A percentile compares a stretch with the other conserved stretches of the same genome.
Evolutionary conservation across 441 rosid genomes (phyloP).

Genomic region (Brassica balearica): DNA sequence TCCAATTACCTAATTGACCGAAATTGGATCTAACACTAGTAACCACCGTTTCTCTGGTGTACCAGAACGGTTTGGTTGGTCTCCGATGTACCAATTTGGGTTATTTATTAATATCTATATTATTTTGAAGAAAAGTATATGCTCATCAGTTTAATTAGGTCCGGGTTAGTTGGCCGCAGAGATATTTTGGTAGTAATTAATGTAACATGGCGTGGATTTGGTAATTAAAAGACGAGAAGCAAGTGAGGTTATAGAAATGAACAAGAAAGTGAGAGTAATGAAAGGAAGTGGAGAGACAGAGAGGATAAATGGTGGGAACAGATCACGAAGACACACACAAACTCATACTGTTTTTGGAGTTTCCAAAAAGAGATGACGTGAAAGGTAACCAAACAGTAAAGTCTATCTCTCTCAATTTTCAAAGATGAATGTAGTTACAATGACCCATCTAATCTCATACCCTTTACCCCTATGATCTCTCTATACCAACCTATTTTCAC

Average conservation of each 20-base stretch:
- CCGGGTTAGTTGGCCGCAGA: neutral
- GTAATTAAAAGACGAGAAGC: slow-evolving; percentile 17
- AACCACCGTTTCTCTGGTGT: too few species aligned
- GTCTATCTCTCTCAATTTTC: slow-evolving; percentile 35
- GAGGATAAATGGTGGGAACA: slow-evolving; percentile 47
- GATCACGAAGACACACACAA: slow-evolving; percentile 46
- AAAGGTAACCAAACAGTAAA: slow-evolving; percentile 45
- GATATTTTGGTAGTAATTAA: neutral
- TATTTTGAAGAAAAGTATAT: neutral
- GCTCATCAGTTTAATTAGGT: slow-evolving; percentile 4
- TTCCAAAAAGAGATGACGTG: slow-evolving; percentile 50
- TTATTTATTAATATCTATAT: too few species aligned
- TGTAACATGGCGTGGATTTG: slow-evolving; percentile 6
- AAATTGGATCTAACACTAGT: too few species aligned
- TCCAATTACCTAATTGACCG: too few species aligned
- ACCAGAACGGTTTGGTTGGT: too few species aligned
- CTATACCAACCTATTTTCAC: slow-evolving; percentile 34
- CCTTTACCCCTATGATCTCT: slow-evolving; percentile 39
- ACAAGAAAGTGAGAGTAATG: slow-evolving; percentile 41
- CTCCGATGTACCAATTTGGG: too few species aligned
- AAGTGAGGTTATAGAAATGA: slow-evolving; percentile 32
- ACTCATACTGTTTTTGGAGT: slow-evolving; percentile 48
- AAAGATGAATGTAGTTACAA: slow-evolving; percentile 40
- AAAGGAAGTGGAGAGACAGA: slow-evolving; percentile 45
- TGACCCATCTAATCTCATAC: slow-evolving; percentile 47